Percentiles rank a stretch among this genome's conserved stretches.
Evolutionary conservation across 306 rosid species (phyloP).

Genomic region (Hippophae gyantsensis): DNA sequence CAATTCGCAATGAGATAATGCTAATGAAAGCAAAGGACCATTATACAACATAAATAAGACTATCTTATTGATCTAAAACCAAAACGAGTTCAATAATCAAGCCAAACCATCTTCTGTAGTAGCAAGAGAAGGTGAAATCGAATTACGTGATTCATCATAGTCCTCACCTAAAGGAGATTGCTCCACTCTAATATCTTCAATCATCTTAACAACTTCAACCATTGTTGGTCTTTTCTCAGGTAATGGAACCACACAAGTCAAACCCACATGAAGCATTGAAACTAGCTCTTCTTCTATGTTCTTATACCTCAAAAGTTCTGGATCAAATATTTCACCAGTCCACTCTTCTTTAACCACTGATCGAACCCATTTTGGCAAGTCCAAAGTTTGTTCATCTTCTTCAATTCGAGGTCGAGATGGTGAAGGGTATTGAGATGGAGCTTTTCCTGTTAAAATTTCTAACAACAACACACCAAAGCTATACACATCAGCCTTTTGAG

Average conservation of each 20-base stretch:
- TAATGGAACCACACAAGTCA: slow-evolving; percentile 19
- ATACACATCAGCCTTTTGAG: slow-evolving; percentile 17
- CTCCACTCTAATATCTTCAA: slow-evolving; percentile 7
- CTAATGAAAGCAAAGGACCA: no score
- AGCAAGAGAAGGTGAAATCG: no score
- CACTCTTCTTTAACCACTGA: slow-evolving; percentile 1
- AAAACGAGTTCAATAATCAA: no score
- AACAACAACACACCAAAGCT: slow-evolving; percentile 27
- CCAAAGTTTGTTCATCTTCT: slow-evolving; percentile 3
- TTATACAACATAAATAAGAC: no score
- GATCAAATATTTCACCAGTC: slow-evolving; percentile 21
- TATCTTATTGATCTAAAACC: no score
- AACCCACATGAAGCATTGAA: slow-evolving; percentile 14
- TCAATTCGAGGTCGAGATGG: no score
- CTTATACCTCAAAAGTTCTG: slow-evolving; percentile 16
- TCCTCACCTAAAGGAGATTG: no score
- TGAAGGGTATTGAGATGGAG: neutral
- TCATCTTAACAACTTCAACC: slow-evolving; percentile 20
- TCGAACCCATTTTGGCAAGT: slow-evolving; percentile 7
- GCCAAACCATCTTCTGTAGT: no score
- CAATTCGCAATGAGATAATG: no score
- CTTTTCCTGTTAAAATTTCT: slow-evolving; percentile 22
- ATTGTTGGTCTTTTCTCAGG: slow-evolving; percentile 21
- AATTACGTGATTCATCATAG: no score
- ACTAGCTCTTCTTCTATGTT: slow-evolving; percentile 17